Evolutionary conservation across 257 asterid species (phyloP).

Genomic region (Avicennia marina): DNA sequence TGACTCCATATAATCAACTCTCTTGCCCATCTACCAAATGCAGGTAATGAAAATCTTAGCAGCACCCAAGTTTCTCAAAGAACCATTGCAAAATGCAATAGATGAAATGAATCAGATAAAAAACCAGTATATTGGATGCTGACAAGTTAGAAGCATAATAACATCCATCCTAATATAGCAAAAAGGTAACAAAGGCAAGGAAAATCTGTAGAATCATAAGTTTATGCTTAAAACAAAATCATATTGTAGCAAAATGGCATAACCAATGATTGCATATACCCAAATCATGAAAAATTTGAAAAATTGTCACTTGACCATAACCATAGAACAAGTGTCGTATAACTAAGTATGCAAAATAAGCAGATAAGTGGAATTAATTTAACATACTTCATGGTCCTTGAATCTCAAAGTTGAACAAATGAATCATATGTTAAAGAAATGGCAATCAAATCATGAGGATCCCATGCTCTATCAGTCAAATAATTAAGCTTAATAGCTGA

Average conservation of each 20-base stretch:
- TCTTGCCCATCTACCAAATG: no score
- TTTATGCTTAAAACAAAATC: constrained; percentile 2
- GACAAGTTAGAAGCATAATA: no score
- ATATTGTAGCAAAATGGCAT: neutral
- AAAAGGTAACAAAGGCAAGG: no score
- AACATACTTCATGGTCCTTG: constrained; percentile 87
- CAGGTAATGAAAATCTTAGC: no score
- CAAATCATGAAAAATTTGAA: neutral
- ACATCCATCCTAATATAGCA: no score
- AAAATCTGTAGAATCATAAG: no score
- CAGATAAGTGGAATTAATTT: constrained; percentile 13
- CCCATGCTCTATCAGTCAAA: constrained; percentile 97
- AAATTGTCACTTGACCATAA: constrained; percentile 3
- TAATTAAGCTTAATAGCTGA: constrained; percentile 75
- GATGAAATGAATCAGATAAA: no score
- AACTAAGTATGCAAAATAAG: constrained; percentile 7
- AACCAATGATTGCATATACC: neutral
- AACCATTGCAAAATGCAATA: no score
- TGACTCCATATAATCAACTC: no score
- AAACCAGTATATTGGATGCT: no score
- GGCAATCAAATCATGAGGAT: constrained; percentile 77
- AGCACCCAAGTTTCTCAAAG: no score
- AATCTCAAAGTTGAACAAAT: constrained; percentile 92
- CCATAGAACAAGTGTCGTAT: no score
- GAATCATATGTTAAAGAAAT: constrained; percentile 76